Percentiles rank a stretch among this genome's conserved stretches.
Evolutionary conservation across 2,329 filamentous ascomycete species (phyloP).

Genomic region (Microdochium bolleyi): DNA sequence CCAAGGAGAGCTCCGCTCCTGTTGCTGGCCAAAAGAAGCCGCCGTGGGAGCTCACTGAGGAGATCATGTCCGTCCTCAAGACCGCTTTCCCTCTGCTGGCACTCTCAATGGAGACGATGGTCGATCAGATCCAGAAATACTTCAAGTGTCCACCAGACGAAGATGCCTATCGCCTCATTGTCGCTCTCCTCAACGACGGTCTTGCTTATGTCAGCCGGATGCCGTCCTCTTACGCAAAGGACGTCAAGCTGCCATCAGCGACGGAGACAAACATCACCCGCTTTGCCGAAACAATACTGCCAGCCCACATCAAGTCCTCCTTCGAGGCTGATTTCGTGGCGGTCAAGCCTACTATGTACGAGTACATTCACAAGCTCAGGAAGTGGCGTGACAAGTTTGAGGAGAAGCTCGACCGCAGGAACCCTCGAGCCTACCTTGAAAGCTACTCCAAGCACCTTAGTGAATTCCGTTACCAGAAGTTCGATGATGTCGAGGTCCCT

Average conservation of each 20-base stretch:
- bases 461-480: constrained; percentile 95
- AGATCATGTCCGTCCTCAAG: constrained; percentile 91
- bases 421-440: constrained; percentile 68
- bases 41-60: constrained; percentile 94
- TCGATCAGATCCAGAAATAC: constrained; percentile 96
- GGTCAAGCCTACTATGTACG: constrained; percentile 93
- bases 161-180: constrained; percentile 93
- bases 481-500: constrained; percentile 96
- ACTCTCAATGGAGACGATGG: constrained; percentile 98
- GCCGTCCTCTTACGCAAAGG: constrained; percentile 78
- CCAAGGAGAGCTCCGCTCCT: constrained; percentile 14
- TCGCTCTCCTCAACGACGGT: constrained; percentile 94
- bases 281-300: constrained; percentile 93
- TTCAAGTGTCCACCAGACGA: constrained; percentile 99
- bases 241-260: constrained; percentile 79
- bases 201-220: constrained; percentile 86
- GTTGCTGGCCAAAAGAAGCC: constrained; percentile 54
- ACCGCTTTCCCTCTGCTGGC: constrained; percentile 94
- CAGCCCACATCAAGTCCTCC: constrained; percentile 86
- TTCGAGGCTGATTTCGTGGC: constrained; percentile 97
- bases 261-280: constrained; percentile 96
- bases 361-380: constrained; percentile 95
- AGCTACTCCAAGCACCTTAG: constrained; percentile 83
- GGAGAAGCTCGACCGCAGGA: constrained; percentile 85
- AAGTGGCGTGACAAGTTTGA: constrained; percentile 97